Conservation (phyloP, 805 yeast species). For the Candida tallmaniae region DNA sequence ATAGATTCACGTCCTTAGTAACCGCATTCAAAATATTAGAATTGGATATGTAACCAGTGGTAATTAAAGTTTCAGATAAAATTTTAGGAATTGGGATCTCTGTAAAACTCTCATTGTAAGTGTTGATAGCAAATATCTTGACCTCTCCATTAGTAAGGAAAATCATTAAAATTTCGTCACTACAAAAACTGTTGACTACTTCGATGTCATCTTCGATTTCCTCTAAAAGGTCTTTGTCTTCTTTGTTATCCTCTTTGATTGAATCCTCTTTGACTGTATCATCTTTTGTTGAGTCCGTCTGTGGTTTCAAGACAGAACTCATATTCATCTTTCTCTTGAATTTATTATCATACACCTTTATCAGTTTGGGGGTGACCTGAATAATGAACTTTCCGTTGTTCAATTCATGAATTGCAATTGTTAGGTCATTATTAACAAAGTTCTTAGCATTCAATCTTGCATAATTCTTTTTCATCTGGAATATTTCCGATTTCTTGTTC, state of each 20-base stretch:
- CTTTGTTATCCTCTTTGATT: constrained; percentile 19
- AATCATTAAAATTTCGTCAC: constrained; percentile 59
- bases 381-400: constrained; percentile 54
- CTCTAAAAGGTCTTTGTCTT: constrained; percentile 19
- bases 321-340: constrained; percentile 52
- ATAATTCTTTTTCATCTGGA: constrained; percentile 58
- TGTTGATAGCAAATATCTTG: constrained; percentile 43
- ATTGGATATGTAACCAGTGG: constrained; percentile 62
- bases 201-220: constrained; percentile 40
- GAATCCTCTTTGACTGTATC: too few species aligned
- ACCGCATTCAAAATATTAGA: constrained; percentile 32
- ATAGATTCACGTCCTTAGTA: constrained; percentile 23
- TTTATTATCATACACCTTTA: constrained; percentile 55
- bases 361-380: constrained; percentile 67
- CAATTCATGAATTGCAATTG: constrained; percentile 63
- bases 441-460: constrained; percentile 57
- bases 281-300: too few species aligned
- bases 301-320: constrained; percentile 28
- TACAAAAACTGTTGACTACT: constrained; percentile 57
- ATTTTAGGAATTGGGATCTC: constrained; percentile 38
- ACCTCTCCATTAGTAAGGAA: constrained; percentile 71
- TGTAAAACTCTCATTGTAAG: constrained; percentile 31
- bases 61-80: constrained; percentile 49
- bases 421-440: constrained; percentile 58
- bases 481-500: constrained; percentile 63